Conservation (phyloP, 495 filamentous ascomycete genomes). For the Usnea hakonensis region DNA sequence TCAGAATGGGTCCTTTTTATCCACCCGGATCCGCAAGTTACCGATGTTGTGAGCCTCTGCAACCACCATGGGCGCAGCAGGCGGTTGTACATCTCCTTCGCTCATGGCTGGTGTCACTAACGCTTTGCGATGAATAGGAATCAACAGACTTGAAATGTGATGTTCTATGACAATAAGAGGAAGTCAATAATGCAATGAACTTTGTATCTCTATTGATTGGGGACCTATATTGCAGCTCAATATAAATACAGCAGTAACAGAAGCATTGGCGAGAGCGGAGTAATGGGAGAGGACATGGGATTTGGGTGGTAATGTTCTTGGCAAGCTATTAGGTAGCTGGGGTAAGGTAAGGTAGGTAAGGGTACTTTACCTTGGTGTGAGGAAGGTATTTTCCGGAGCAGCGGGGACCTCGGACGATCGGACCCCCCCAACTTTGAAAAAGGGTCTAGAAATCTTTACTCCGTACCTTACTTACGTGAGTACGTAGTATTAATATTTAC, state of each 20-base stretch:
- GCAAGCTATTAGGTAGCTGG: too few species aligned
- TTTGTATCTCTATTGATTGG: background rate
- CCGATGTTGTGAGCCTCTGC: slow-evolving; percentile 25
- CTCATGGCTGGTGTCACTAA: slow-evolving; percentile 17
- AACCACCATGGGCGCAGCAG: slow-evolving; percentile 20
- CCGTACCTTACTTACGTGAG: too few species aligned
- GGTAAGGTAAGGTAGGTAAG: too few species aligned
- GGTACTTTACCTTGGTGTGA: too few species aligned
- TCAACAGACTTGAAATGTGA: background rate
- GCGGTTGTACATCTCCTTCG: slow-evolving; percentile 21
- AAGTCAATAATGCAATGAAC: background rate
- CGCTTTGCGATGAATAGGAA: background rate
- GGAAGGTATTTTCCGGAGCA: too few species aligned
- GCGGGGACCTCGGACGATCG: too few species aligned
- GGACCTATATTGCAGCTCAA: background rate
- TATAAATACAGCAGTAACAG: background rate
- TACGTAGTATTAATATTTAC: too few species aligned
- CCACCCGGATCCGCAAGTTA: background rate
- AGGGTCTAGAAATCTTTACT: too few species aligned
- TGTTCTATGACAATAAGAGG: background rate
- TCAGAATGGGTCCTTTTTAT: background rate
- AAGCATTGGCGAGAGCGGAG: background rate
- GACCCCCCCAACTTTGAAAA: too few species aligned
- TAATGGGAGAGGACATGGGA: background rate
- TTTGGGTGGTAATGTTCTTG: background rate